These are phyloP conservation scores for Syzygium aqueum DNA, from an alignment of 345 rosid genomes.

Conservation along the genomic window DNA sequence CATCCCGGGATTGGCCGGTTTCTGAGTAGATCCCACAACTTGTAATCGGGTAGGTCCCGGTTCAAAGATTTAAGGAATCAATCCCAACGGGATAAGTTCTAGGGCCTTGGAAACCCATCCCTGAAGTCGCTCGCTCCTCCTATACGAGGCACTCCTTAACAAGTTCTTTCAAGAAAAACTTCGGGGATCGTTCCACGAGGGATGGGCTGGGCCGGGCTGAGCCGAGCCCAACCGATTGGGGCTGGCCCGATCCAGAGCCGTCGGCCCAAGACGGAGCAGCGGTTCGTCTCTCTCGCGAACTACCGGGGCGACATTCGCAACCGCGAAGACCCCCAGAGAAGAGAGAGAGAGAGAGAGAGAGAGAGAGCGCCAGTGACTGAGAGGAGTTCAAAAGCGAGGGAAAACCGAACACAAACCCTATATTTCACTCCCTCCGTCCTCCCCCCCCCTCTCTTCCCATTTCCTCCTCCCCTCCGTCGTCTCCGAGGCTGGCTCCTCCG, in stretches of 20 bases:
- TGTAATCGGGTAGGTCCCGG: too few species aligned
- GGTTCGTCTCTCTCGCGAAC: not conserved
- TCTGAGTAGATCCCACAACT: too few species aligned
- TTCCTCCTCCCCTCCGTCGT: too few species aligned
- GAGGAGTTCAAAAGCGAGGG: not conserved
- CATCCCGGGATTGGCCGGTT: too few species aligned
- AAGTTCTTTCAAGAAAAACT: not conserved
- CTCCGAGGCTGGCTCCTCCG: too few species aligned
- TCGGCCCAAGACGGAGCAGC: not conserved
- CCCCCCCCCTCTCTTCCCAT: too few species aligned
- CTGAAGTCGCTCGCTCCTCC: too few species aligned
- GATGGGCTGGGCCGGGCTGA: not conserved
- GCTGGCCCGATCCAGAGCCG: not conserved
- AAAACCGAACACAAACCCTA: not conserved
- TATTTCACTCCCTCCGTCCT: not conserved
- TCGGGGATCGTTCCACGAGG: not conserved
- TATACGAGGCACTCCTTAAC: too few species aligned
- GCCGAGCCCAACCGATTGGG: not conserved
- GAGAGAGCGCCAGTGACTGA: not conserved
- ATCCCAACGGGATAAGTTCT: too few species aligned
- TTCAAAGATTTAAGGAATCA: too few species aligned
- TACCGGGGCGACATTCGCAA: not conserved
- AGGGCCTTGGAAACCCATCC: too few species aligned
- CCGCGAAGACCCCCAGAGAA: not conserved
- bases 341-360: too few species aligned